These are phyloP conservation scores for Plasmodiophora brassicae DNA, from an alignment of 208 protist species.

Conservation along the genomic window DNA sequence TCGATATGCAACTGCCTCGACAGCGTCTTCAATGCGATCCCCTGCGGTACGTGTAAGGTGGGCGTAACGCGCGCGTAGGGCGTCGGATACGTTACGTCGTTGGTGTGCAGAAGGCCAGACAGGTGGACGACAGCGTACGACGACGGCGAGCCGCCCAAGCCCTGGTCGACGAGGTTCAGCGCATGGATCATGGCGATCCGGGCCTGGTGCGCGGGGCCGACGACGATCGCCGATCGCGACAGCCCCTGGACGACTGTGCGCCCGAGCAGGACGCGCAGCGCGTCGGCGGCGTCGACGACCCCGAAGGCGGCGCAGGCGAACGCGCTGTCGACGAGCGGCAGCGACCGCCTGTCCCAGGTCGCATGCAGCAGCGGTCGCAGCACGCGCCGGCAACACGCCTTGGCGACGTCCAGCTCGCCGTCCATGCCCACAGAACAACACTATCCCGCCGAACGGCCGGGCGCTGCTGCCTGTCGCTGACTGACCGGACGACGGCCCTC, in stretches of 20 bases:
- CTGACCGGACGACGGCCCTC: too few relatives aligned
- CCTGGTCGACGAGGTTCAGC: neutral
- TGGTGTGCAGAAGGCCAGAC: neutral
- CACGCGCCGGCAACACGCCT: too few relatives aligned
- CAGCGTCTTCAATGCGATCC: neutral
- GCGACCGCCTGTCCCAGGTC: neutral
- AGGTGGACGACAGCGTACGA: slow-evolving; percentile 4
- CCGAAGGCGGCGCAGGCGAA: neutral
- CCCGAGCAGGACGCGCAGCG: neutral
- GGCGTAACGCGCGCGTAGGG: too few relatives aligned
- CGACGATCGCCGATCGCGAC: neutral
- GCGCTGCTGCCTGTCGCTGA: too few relatives aligned
- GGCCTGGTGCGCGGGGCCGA: neutral
- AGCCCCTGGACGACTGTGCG: neutral
- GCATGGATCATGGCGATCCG: slow-evolving; percentile 6
- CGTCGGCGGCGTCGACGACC: neutral
- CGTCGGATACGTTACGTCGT: too few relatives aligned
- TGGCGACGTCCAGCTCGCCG: too few relatives aligned
- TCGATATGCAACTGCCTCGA: slow-evolving; percentile 12
- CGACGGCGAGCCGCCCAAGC: neutral
- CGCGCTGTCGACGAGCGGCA: neutral
- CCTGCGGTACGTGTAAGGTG: too few relatives aligned
- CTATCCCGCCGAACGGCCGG: too few relatives aligned
- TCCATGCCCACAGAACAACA: too few relatives aligned
- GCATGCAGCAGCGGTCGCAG: neutral